A percentile compares a stretch with the other conserved stretches of the same genome.
Conservation (phyloP, 208 protist species). For the Leishmania arabica region DNA sequence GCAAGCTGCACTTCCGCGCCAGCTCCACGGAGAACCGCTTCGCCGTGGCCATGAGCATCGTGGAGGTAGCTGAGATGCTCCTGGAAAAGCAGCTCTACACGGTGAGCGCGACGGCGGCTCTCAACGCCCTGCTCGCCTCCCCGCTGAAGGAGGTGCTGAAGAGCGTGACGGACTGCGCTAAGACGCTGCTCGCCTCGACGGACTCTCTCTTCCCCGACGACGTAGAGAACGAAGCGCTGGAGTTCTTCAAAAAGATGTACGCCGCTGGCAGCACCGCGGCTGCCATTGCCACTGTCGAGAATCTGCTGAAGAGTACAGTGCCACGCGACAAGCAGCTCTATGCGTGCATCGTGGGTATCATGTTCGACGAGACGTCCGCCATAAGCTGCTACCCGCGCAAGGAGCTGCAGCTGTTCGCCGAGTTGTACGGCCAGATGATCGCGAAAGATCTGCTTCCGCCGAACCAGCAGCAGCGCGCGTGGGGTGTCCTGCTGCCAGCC, state of each 20-base stretch:
- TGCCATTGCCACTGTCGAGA: constrained; percentile 61
- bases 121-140: constrained; percentile 75
- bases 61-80: constrained; percentile 87
- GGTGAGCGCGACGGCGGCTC: constrained; percentile 77
- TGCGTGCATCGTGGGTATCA: constrained; percentile 86
- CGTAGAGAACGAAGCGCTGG: constrained; percentile 81
- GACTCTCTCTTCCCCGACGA: constrained; percentile 84
- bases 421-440: constrained; percentile 87
- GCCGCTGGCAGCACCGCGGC: constrained; percentile 50
- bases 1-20: constrained; percentile 81
- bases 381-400: constrained; percentile 79
- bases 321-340: constrained; percentile 83
- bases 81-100: constrained; percentile 80
- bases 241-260: constrained; percentile 90
- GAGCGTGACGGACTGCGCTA: constrained; percentile 74
- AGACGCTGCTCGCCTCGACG: constrained; percentile 66
- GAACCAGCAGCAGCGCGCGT: constrained; percentile 80
- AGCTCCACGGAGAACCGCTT: constrained; percentile 88
- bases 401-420: constrained; percentile 82
- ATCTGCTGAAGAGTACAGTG: constrained; percentile 60
- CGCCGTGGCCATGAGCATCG: constrained; percentile 81
- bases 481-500: constrained; percentile 90
- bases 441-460: constrained; percentile 70
- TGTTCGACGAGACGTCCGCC: constrained; percentile 83
- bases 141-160: constrained; percentile 81